A percentile compares a stretch with the other conserved stretches of the same genome.
Conservation (phyloP, 2,329 filamentous ascomycete genomes). For the Mycosphaerella sp. region DNA sequence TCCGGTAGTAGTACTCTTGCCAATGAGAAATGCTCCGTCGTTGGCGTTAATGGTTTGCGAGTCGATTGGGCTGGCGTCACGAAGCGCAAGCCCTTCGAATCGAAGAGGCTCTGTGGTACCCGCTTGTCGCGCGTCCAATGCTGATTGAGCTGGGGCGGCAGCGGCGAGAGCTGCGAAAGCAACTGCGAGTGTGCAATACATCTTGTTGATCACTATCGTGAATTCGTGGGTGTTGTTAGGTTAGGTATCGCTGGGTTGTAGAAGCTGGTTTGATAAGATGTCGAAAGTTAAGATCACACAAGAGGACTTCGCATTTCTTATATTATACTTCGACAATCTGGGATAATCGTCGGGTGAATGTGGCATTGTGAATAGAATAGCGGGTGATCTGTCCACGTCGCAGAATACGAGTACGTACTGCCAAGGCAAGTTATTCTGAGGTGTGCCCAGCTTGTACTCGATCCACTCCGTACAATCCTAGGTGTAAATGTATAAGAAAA, state of each 20-base stretch:
- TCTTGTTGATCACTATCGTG: slow-evolving; percentile 15
- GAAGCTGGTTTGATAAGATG: background rate
- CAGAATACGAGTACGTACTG: too few species aligned
- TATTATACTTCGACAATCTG: background rate
- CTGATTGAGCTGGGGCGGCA: slow-evolving; percentile 13
- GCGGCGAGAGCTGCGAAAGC: slow-evolving; percentile 19
- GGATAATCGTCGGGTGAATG: slow-evolving; percentile 5
- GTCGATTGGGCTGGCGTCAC: slow-evolving; percentile 26
- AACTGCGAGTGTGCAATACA: slow-evolving; percentile 24
- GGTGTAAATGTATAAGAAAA: slow-evolving; percentile 8
- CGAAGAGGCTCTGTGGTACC: slow-evolving; percentile 9
- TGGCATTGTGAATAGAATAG: too few species aligned
- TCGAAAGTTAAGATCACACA: background rate
- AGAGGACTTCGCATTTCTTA: background rate
- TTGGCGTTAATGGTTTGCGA: slow-evolving; percentile 25
- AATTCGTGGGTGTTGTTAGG: background rate
- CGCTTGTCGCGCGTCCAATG: background rate
- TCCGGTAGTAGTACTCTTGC: slow-evolving; percentile 27
- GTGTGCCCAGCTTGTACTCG: background rate
- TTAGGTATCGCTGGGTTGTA: background rate
- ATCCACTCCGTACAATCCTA: background rate
- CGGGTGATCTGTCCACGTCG: too few species aligned
- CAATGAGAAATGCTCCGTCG: slow-evolving; percentile 24
- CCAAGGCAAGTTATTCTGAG: background rate
- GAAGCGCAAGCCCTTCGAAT: slow-evolving; percentile 24